Evolutionary conservation across 495 filamentous ascomycete species (phyloP), one percentile per base, ranked within the genome.

Genomic region (Penicillium goetzii): DNA sequence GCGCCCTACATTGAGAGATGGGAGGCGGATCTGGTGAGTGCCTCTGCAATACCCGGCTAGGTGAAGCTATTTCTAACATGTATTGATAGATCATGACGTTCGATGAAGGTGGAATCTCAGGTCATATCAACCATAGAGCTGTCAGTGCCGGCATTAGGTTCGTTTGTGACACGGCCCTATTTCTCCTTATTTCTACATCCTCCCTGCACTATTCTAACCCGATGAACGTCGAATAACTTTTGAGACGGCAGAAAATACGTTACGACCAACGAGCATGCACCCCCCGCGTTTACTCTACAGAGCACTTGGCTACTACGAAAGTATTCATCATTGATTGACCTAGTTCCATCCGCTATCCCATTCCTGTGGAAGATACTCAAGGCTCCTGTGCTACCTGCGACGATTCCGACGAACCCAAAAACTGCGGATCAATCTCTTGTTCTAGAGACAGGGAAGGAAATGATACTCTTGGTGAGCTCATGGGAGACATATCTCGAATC

Each of bases 41-140:
- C 25, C 49, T 14, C 47, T 50, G 3, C 5, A 17, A 40, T 10
- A 28, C 25, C 14, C 26, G 23, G 3, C 4, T 52, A 32, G 15
- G 4, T 32, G 10, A 52, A 14, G 15, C 25, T 17, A 17, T 52
- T 19, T 30, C 25, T 53, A 33, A 33, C 25, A 9, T 33, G 6
- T 0, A 30, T 52, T 52, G 3, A n/a, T 53, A 53, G 50, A 53
- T 53, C 28, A 53, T 53, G 50, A 53, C 50, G 10, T 53, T 53
- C 3, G 50, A 53, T 21, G 7, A 33, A 11, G 50, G 50, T 3
- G 50, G 50, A 9, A 53, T 53, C 50, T 53, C 50, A 10, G 50
- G 50, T 19, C 50, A 53, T 21, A 53, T 53, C 7, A 53, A 53
- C 50, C 50, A 53, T 32, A 19, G 50, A 30, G 50, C 50, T 9